Percentiles rank a stretch among this genome's conserved stretches.
phyloP scores from a whole-genome alignment of 306 rosid genomes.

The Trichosanthes cucumerina region DNA sequence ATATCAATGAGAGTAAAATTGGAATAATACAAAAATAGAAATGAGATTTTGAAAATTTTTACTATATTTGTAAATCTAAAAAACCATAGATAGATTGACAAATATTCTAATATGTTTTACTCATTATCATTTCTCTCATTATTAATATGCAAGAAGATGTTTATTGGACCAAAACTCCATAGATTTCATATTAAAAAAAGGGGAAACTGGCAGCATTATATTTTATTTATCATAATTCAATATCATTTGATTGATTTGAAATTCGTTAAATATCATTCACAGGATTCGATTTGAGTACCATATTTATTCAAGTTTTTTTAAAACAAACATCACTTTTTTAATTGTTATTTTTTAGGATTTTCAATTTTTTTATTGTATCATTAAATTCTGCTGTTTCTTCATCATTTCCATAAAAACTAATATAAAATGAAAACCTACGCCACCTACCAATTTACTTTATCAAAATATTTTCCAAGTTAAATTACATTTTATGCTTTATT shows the following conservation, averaged over 20 bases:
- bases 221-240: neutral
- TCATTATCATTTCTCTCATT: no score
- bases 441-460: neutral
- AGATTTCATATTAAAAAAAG: no score
- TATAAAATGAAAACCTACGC: neutral
- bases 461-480: neutral
- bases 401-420: neutral
- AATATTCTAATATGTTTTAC: no score
- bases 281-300: neutral
- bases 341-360: neutral
- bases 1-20: no score
- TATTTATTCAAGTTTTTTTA: neutral
- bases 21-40: no score
- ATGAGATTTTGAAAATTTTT: no score
- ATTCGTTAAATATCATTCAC: neutral
- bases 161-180: no score
- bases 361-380: neutral
- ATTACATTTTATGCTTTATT: neutral
- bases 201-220: neutral
- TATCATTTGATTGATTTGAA: neutral
- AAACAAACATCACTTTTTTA: neutral
- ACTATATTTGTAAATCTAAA: no score
- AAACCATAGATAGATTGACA: no score
- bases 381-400: neutral
- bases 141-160: no score